Percentiles rank a stretch among this genome's conserved stretches.
Conservation (phyloP, 129 eudicot genomes). For the Oenanthe sinensis region DNA sequence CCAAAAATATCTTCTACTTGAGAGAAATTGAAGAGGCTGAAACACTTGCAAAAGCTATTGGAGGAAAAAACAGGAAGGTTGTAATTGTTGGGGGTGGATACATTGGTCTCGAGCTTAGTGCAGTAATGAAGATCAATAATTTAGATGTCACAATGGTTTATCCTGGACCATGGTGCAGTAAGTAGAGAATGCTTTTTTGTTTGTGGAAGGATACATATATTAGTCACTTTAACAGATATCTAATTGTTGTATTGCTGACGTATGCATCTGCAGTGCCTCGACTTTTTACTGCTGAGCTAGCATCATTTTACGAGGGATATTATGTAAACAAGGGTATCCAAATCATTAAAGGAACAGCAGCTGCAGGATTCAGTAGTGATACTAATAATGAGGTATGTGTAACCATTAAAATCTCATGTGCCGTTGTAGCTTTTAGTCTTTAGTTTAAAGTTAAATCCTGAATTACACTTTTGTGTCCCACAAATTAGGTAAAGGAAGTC, state of each 20-base stretch:
- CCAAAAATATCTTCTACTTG: slow-evolving; percentile 80
- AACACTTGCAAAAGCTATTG: slow-evolving; percentile 69
- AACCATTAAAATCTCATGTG: slow-evolving; percentile 6
- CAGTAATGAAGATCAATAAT: slow-evolving; percentile 64
- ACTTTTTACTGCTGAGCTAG: slow-evolving; percentile 88
- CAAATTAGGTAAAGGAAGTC: slow-evolving; percentile 73
- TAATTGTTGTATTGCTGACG: slow-evolving; percentile 29
- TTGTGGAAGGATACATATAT: not conserved
- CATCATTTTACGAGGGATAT: slow-evolving; percentile 86
- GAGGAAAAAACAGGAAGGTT: slow-evolving; percentile 69
- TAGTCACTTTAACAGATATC: slow-evolving; percentile 18
- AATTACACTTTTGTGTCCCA: not conserved
- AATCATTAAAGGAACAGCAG: slow-evolving; percentile 94
- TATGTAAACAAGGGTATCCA: slow-evolving; percentile 69
- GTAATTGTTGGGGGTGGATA: slow-evolving; percentile 98
- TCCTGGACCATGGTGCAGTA: slow-evolving; percentile 99
- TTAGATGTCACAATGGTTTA: slow-evolving; percentile 88
- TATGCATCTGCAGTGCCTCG: slow-evolving; percentile 75
- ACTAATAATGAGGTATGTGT: slow-evolving; percentile 67
- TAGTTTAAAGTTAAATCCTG: not conserved
- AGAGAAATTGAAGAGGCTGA: slow-evolving; percentile 97
- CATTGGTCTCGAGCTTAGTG: slow-evolving; percentile 98
- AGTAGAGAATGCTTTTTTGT: slow-evolving; percentile 32
- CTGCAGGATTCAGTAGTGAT: slow-evolving; percentile 61
- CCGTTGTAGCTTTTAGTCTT: not conserved